phyloP scores from a whole-genome alignment of 1,139 yeast genomes.

The Hyphopichia pseudoburtonii region DNA sequence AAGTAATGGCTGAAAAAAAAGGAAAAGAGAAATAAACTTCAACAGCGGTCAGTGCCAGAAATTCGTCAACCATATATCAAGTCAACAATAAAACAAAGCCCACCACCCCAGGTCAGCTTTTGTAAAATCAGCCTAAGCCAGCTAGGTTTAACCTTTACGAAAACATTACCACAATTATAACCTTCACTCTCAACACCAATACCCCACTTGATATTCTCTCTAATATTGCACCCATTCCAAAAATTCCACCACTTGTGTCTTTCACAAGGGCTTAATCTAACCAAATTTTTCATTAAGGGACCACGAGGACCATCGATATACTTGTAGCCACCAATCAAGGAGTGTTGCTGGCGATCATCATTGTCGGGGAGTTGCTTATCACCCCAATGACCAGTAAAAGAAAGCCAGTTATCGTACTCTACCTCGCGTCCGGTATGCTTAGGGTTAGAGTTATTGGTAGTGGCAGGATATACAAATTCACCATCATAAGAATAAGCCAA shows the following conservation, averaged over 20 bases:
- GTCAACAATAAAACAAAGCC: constrained; percentile 61
- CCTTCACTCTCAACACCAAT: constrained; percentile 88
- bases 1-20: neutral
- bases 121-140: constrained; percentile 51
- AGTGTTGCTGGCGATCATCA: constrained; percentile 81
- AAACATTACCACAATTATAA: constrained; percentile 61
- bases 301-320: constrained; percentile 93
- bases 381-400: constrained; percentile 89
- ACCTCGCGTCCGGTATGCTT: constrained; percentile 56
- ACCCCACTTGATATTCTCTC: constrained; percentile 76
- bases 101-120: constrained; percentile 68
- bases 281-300: constrained; percentile 75
- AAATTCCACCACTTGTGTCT: constrained; percentile 84
- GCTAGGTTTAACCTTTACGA: constrained; percentile 50
- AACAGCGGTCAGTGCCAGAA: no score
- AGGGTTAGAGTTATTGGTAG: constrained; percentile 39
- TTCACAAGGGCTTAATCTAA: constrained; percentile 73
- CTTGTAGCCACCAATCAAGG: constrained; percentile 80
- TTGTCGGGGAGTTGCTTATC: constrained; percentile 63
- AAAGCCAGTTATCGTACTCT: constrained; percentile 74
- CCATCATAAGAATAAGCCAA: constrained; percentile 82
- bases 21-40: neutral
- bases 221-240: constrained; percentile 74
- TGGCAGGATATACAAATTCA: constrained; percentile 37
- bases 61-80: constrained; percentile 48